A percentile compares a stretch with the other conserved stretches of the same genome.
These are phyloP conservation scores for Aspergillus phoenicis DNA, from an alignment of 2,329 filamentous ascomycete species.

Conservation along the genomic window DNA sequence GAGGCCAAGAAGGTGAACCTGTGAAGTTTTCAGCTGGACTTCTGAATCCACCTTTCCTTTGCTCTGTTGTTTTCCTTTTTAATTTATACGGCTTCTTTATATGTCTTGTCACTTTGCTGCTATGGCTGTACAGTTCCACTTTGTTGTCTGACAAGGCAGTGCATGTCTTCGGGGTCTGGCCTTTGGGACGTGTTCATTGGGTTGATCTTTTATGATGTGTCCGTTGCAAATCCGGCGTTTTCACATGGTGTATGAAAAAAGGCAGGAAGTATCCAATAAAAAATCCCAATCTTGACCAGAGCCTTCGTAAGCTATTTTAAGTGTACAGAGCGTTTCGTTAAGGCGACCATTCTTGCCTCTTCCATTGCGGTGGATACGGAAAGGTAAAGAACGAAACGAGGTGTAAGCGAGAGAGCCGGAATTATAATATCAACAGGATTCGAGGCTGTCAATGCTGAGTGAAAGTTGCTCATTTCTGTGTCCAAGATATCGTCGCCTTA, in stretches of 20 bases:
- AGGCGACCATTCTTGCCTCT: not conserved
- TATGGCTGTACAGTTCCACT: conserved; percentile 43
- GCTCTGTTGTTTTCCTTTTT: conserved; percentile 25
- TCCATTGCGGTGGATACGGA: not conserved
- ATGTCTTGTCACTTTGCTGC: conserved; percentile 27
- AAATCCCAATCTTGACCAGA: conserved; percentile 16
- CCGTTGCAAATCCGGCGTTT: conserved; percentile 42
- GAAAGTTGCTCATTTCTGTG: not conserved
- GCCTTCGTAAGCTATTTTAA: not conserved
- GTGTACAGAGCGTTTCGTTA: not conserved
- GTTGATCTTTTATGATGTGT: conserved; percentile 38
- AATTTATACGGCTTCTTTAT: conserved; percentile 32
- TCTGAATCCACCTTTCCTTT: conserved; percentile 19
- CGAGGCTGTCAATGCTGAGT: not conserved
- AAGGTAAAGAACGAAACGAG: not conserved
- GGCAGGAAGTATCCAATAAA: conserved; percentile 35
- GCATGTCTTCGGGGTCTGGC: conserved; percentile 44
- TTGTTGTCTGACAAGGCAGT: conserved; percentile 39
- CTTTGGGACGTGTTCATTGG: conserved; percentile 38
- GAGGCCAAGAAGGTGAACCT: conserved; percentile 60
- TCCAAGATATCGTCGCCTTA: not conserved
- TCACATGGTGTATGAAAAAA: conserved; percentile 44
- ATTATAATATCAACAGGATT: too few species aligned
- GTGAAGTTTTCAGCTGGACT: conserved; percentile 31
- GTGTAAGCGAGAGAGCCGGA: too few species aligned